Base-by-base conservation (phyloP, 352 stramenopile species). In the Phytophthora cajani region DNA sequence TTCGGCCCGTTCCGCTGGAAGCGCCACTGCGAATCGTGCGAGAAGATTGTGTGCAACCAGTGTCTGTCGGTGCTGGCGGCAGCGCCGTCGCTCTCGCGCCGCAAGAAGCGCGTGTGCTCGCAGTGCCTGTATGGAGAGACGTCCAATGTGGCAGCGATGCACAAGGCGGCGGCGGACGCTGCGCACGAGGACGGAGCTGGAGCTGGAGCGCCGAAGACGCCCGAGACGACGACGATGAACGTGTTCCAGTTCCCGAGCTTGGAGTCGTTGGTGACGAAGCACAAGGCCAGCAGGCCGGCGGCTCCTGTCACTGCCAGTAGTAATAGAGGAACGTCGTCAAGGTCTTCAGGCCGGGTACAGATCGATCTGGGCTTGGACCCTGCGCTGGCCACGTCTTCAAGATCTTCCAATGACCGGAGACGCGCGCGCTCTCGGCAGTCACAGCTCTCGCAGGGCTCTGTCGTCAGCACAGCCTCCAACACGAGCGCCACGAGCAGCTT, bases 1-100 rank as follows among this genome's bases (percentile, higher is more conserved):
- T 93, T 94, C 32, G 71, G 84, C n/a, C 78, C 87, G 5, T 94
- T 94, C 67, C 83, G 85, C 19, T 92, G 87, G 84, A 92, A 91
- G 62, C 79, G 85, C 50, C 72, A 78, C 30, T 94, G 87, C 64
- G 80, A 92, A 50, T 59, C 83, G 46, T 94, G 87, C 55, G 62
- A 80, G 11, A 73, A 79, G n/a, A 30, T 73, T 4, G 79, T 90
- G 30, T 94, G 85, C 70, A 82, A 90, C 61, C 78, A 80, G 27
- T 93, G 86, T 53, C 32, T 90, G 33, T 90, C 82, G 5, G 78
- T 84, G 23, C 79, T 91, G 44, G 82, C 85, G 14, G 81, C 81
- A 9, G 84, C 87, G 23, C 82, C 77, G n/a, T 66, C 76, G 16
- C 71, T 69, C 10, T 79, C 73, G 50, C 79, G 82, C 47, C 79